Conservation (phyloP, 2,329 filamentous ascomycete genomes). For the Penicillium sp. region DNA sequence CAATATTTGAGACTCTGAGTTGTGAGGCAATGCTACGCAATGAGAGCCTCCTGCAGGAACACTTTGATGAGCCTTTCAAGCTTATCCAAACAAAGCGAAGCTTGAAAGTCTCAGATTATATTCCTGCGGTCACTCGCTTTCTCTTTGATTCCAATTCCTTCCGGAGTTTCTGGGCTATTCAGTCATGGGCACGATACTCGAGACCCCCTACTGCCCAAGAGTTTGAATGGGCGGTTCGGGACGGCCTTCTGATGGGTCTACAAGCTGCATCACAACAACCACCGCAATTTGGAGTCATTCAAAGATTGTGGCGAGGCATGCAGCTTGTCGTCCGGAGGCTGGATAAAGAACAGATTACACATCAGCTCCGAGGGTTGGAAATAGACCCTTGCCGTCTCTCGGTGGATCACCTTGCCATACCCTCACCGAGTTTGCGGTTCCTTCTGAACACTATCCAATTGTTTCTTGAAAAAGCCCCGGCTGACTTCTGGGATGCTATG, state of each 20-base stretch:
- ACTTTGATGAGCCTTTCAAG: conserved; percentile 81
- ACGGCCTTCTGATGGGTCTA: conserved; percentile 68
- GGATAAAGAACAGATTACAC: conserved; percentile 70
- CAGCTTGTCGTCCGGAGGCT: conserved; percentile 71
- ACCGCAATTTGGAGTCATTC: conserved; percentile 55
- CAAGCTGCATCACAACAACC: conserved; percentile 59
- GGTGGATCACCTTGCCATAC: conserved; percentile 65
- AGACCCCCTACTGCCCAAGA: conserved; percentile 66
- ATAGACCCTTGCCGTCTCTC: conserved; percentile 62
- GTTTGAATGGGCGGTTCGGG: conserved; percentile 84
- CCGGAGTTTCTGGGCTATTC: conserved; percentile 66
- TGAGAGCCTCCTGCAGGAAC: conserved; percentile 51
- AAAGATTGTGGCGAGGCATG: conserved; percentile 77
- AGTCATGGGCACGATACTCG: conserved; percentile 66
- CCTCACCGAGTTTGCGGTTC: conserved; percentile 62
- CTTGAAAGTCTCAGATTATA: conserved; percentile 71
- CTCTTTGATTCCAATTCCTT: conserved; percentile 70
- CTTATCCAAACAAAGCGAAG: conserved; percentile 74
- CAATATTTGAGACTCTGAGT: conserved; percentile 85
- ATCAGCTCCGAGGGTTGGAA: conserved; percentile 76
- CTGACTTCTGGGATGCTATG: conserved; percentile 85
- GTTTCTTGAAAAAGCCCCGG: conserved; percentile 72
- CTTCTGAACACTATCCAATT: conserved; percentile 68
- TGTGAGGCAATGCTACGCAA: conserved; percentile 72
- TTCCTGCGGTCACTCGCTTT: conserved; percentile 82